Conservation (phyloP, 805 yeast species). For the Pichia membranifaciens region DNA sequence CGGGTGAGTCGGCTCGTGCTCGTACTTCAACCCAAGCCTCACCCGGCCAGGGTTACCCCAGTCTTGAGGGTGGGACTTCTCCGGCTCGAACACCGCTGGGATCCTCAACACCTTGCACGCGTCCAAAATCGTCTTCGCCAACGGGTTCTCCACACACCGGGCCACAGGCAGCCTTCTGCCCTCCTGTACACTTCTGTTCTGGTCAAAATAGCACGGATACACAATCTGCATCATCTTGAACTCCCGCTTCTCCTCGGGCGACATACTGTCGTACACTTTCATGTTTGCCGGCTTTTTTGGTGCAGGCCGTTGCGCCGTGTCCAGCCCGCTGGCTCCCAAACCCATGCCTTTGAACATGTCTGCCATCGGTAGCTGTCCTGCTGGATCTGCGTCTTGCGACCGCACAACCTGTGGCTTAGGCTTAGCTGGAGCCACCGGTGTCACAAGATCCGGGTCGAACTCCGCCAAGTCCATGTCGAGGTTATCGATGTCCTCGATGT, state of each 20-base stretch:
- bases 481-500: slow-evolving; percentile 81
- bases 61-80: slow-evolving; percentile 91
- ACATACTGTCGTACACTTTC: slow-evolving; percentile 20
- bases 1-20: slow-evolving; percentile 36
- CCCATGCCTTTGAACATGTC: slow-evolving; percentile 26
- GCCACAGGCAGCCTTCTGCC: slow-evolving; percentile 75
- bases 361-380: slow-evolving; percentile 1
- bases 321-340: slow-evolving; percentile 1
- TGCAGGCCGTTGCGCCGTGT: neutral
- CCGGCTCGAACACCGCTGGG: slow-evolving; percentile 56
- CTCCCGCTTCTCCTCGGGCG: slow-evolving; percentile 52
- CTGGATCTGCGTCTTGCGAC: slow-evolving; percentile 44
- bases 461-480: slow-evolving; percentile 92
- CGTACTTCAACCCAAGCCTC: slow-evolving; percentile 56
- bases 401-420: slow-evolving; percentile 55
- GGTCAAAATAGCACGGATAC: slow-evolving; percentile 92
- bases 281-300: slow-evolving; percentile 7
- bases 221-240: slow-evolving; percentile 65
- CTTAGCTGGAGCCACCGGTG: slow-evolving; percentile 65
- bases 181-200: slow-evolving; percentile 61
- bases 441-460: slow-evolving; percentile 64
- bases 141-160: slow-evolving; percentile 79
- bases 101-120: slow-evolving; percentile 41
- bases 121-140: slow-evolving; percentile 76
- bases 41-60: slow-evolving; percentile 98